Conservation (phyloP, 176 grass and related monocot species). For the Zizania latifolia region DNA sequence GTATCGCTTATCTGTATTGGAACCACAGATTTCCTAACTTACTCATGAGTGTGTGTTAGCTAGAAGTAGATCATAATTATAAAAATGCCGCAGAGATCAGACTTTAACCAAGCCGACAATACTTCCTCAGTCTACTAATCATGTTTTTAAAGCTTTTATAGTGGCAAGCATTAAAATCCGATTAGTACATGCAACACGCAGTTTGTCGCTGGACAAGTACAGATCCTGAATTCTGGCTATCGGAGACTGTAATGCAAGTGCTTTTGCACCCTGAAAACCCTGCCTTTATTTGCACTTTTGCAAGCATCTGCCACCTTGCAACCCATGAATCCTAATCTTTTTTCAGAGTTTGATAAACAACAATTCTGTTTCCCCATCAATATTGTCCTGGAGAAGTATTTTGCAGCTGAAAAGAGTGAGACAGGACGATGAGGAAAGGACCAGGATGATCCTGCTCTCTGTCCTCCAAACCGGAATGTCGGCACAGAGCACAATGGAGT, state of each 20-base stretch:
- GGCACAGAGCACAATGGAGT: not conserved
- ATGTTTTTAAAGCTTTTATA: not conserved
- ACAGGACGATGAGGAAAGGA: not conserved
- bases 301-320: constrained; percentile 24
- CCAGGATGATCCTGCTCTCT: not conserved
- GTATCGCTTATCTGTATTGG: no score
- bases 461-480: constrained; percentile 38
- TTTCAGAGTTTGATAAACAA: not conserved
- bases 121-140: not conserved
- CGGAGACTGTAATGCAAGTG: not conserved
- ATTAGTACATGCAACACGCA: not conserved
- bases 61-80: not conserved
- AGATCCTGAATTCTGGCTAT: not conserved
- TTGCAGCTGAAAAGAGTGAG: not conserved
- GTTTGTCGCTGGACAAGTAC: not conserved
- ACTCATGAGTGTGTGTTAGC: not conserved
- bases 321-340: not conserved
- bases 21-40: no score
- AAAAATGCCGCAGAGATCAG: not conserved
- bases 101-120: not conserved
- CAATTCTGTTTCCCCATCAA: not conserved
- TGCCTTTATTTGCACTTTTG: constrained; percentile 12
- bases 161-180: not conserved
- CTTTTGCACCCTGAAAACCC: constrained; percentile 14
- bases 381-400: not conserved